Percentiles rank a stretch among this genome's conserved stretches.
These are phyloP conservation scores for Astraeus odoratus DNA, from an alignment of 768 basidiomycete species.

Conservation along the genomic window DNA sequence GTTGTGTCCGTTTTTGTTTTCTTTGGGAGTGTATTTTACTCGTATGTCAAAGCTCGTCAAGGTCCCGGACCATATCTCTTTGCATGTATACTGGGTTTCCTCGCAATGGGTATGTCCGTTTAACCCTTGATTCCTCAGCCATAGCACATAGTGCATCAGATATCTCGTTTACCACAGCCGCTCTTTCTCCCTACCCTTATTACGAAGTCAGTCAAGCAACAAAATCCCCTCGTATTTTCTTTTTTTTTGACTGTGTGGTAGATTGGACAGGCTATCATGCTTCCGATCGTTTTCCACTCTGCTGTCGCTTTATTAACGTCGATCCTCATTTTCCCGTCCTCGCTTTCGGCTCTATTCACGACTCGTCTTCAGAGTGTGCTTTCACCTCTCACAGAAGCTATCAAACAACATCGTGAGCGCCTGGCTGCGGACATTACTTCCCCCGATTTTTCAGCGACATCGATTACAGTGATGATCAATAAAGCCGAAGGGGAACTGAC, in stretches of 20 bases:
- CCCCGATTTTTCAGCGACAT: constrained; percentile 23
- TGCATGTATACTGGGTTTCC: constrained; percentile 50
- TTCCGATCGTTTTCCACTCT: constrained; percentile 56
- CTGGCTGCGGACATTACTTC: constrained; percentile 37
- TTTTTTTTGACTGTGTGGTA: constrained; percentile 13
- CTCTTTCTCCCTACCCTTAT: constrained; percentile 58
- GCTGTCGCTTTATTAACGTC: constrained; percentile 47
- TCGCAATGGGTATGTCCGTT: constrained; percentile 42
- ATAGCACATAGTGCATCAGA: constrained; percentile 30
- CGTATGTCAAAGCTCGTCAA: constrained; percentile 52
- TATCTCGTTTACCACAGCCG: constrained; percentile 50
- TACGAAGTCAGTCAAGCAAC: constrained; percentile 35
- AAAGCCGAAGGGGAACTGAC: constrained; percentile 44
- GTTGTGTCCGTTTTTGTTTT: constrained; percentile 61
- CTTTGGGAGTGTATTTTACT: constrained; percentile 46
- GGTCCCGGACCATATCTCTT: constrained; percentile 61
- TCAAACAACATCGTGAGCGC: constrained; percentile 40
- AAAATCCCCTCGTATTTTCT: neutral
- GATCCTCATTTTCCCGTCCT: constrained; percentile 53
- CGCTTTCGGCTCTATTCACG: constrained; percentile 55
- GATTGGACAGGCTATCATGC: constrained; percentile 43
- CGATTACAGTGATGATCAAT: constrained; percentile 27
- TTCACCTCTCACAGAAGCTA: constrained; percentile 37
- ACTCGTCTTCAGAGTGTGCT: constrained; percentile 41
- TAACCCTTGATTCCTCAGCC: neutral